A percentile compares a stretch with the other conserved stretches of the same genome.
Conservation (phyloP, 2,329 filamentous ascomycete species). For the Hypomyces perniciosus region DNA sequence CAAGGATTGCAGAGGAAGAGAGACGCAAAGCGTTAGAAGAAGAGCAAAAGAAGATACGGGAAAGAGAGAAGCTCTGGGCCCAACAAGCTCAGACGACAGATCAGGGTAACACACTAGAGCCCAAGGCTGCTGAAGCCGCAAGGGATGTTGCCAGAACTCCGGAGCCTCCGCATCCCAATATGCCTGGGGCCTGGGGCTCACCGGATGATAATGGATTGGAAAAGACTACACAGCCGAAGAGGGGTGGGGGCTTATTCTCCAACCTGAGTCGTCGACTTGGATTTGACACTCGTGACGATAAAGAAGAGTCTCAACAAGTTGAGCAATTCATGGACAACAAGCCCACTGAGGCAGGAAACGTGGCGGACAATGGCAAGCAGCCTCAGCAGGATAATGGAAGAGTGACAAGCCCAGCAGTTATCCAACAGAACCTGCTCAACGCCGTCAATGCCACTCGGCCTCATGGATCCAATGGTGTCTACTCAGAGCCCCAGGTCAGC, state of each 20-base stretch:
- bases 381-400: constrained; percentile 38
- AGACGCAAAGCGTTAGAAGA: constrained; percentile 67
- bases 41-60: constrained; percentile 63
- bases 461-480: constrained; percentile 68
- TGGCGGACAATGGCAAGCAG: constrained; percentile 15
- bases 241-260: constrained; percentile 58
- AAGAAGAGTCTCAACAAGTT: constrained; percentile 36
- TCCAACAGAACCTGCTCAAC: constrained; percentile 67
- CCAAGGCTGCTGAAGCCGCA: constrained; percentile 28
- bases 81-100: constrained; percentile 15
- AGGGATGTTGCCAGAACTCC: constrained; percentile 37
- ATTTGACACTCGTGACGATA: constrained; percentile 47
- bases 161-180: constrained; percentile 37
- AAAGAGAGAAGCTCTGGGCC: constrained; percentile 43
- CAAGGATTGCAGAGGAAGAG: constrained; percentile 78
- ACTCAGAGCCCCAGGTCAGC: constrained; percentile 63
- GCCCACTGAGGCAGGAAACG: constrained; percentile 8
- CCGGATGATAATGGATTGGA: constrained; percentile 43
- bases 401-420: constrained; percentile 53
- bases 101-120: constrained; percentile 26
- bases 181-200: constrained; percentile 74
- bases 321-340: constrained; percentile 37
- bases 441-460: constrained; percentile 74
- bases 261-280: constrained; percentile 63
- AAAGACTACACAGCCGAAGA: constrained; percentile 30